phyloP scores from a whole-genome alignment of 2,329 filamentous ascomycete genomes.

The Calycina marina region DNA sequence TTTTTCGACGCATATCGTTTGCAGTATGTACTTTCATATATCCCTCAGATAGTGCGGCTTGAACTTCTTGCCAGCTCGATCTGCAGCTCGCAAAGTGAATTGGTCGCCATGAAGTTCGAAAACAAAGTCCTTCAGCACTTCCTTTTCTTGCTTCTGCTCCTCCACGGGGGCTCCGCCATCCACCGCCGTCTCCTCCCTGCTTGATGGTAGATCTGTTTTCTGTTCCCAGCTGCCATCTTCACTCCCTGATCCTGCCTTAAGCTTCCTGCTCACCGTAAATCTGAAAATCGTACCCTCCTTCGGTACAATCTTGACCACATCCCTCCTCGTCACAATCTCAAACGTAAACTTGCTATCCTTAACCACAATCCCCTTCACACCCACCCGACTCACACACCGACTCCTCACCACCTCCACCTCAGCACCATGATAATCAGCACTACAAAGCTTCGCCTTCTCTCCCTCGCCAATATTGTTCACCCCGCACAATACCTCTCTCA shows the following conservation, averaged over 20 bases:
- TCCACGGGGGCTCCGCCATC: conserved; percentile 8
- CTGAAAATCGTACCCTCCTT: conserved; percentile 84
- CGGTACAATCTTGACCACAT: conserved; percentile 64
- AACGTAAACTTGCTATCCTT: conserved; percentile 79
- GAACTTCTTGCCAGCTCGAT: conserved; percentile 83
- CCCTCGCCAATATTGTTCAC: conserved; percentile 10
- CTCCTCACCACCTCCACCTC: conserved; percentile 70
- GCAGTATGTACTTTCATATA: conserved; percentile 51
- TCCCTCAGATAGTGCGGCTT: conserved; percentile 68
- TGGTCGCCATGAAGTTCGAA: conserved; percentile 84
- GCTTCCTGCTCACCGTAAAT: conserved; percentile 51
- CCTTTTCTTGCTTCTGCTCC: conserved; percentile 8
- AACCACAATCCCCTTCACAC: conserved; percentile 73
- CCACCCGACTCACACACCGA: conserved; percentile 66
- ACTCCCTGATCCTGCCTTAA: conserved; percentile 13
- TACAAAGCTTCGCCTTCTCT: conserved; percentile 61
- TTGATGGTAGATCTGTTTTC: too few relatives aligned
- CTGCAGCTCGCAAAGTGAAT: conserved; percentile 68
- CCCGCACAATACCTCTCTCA: conserved; percentile 59
- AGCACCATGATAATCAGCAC: conserved; percentile 85
- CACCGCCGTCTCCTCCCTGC: conserved; percentile 5
- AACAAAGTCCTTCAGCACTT: conserved; percentile 34
- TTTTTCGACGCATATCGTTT: too few relatives aligned
- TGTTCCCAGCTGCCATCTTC: conserved; percentile 1
- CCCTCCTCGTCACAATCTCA: conserved; percentile 60